Evolutionary conservation across 805 yeast genomes (phyloP), one percentile per base, ranked within the genome.

Genomic region (Lipomyces starkeyi): DNA sequence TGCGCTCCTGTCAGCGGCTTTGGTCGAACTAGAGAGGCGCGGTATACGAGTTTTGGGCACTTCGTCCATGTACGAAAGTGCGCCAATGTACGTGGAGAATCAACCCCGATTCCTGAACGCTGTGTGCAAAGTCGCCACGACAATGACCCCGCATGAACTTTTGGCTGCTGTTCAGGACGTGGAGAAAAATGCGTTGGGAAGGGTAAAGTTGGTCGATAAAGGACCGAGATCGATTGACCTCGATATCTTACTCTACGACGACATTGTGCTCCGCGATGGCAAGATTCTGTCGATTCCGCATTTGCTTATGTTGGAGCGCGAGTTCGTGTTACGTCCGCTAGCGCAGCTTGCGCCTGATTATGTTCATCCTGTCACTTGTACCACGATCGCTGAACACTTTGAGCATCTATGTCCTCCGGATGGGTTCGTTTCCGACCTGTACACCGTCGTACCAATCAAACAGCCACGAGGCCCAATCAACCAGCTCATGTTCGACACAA

Each of bases 151-250:
- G 1, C 81, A 83, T 43, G 88, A 86, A 0, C 79, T 95, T 17
- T 80, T 95, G 40, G 76, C 77, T 25, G 78, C 83, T 8, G 78
- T 93, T 66, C 94, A 95, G 75, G 81, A 84, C 32, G 89, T 95
- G 57, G 99, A 95, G 78, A 91, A 91, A 74, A 82, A 86, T 7
- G 84, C 84, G 14, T 80, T 93, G 47, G 81, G 85, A 4, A 81
- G 99, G 56, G 88, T 88, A 27, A 95, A 95, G 76, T 80, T 87
- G 56, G 83, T 91, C 72, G 93, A 90, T 14, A 95, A 95, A 77
- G 97, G 99, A 0, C 99, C 99, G 8, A 83, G 99, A 66, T 80
- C 91, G 13, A 90, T 95, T 63, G 99, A 95, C 76, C 82, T 95
- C 61, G 99, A 95, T 78, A 91, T 95, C 14, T 73, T 94, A 14